A percentile compares a stretch with the other conserved stretches of the same genome.
Evolutionary conservation across 192 early-diverging fungal genomes (phyloP).

Genomic region (Linnemannia elongata): DNA sequence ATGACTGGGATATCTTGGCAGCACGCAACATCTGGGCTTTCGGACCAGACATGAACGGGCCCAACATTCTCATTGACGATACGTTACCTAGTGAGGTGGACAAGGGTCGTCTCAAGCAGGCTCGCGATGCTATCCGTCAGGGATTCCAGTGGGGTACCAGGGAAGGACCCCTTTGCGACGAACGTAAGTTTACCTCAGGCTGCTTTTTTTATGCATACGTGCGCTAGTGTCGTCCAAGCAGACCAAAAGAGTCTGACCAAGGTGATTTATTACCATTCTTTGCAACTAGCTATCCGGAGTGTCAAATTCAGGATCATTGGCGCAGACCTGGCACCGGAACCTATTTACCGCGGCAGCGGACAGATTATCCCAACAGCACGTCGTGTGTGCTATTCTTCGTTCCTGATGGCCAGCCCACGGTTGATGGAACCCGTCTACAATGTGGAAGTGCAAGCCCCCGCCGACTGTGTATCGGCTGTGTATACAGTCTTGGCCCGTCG

Average conservation of each 20-base stretch:
- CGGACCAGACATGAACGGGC: conserved; percentile 92
- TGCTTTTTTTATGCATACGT: background rate
- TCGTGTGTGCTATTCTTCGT: conserved; percentile 96
- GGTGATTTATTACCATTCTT: background rate
- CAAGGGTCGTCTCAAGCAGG: conserved; percentile 81
- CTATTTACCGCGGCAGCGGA: conserved; percentile 94
- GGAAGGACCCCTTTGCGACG: conserved; percentile 97
- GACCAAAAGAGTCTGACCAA: background rate
- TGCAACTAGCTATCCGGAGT: conserved; percentile 85
- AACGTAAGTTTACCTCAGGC: conserved; percentile 72
- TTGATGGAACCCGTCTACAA: conserved; percentile 98
- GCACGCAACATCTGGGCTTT: conserved; percentile 98
- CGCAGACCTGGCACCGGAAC: conserved; percentile 85
- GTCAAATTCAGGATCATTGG: conserved; percentile 95
- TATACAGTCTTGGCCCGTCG: conserved; percentile 95
- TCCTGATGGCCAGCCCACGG: conserved; percentile 94
- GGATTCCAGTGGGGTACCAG: conserved; percentile 99
- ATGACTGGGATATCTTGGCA: conserved; percentile 95
- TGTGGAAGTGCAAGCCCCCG: conserved; percentile 97
- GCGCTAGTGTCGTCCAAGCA: no score
- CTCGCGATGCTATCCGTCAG: conserved; percentile 90
- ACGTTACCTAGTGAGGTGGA: conserved; percentile 95
- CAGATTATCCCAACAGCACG: conserved; percentile 98
- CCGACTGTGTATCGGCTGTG: conserved; percentile 94
- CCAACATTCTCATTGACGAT: conserved; percentile 95